Base-by-base conservation (phyloP, 345 rosid genomes). In the Conringia planisiliqua region DNA sequence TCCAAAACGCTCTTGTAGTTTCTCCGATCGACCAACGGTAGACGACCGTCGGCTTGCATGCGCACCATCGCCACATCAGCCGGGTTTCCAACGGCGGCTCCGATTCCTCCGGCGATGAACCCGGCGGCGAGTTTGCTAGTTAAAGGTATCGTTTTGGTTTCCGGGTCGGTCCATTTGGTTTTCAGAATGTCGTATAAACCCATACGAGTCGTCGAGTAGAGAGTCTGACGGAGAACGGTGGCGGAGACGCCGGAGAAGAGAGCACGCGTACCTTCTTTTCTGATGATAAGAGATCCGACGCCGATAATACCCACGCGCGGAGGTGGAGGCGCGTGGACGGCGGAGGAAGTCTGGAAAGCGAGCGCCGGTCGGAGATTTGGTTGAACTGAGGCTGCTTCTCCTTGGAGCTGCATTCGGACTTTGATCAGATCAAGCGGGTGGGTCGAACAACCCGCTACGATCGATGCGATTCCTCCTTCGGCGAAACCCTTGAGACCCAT, bases 31-130 rank as follows among this genome's bases (percentile, higher is more conserved):
- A 73, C 59, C 7, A 61, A 26, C 0, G 98, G 96, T 27, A 92
- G 87, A 14, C 96, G 87, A 0, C 96, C 98, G 60, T 92, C 98
- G 4, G 94, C 96, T 72, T 92, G 98, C 96, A 92, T 92, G 6
- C 98, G 82, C 32, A 92, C 98, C 96, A 90, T 90, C 0, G 96
- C 90, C n/a, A 92, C 91, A 44, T 92, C 98, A 0, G 98, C 96
- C 0, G 98, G 98, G 47, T 92, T 92, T 10, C 98, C 98, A 1
- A 90, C 91, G 3, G 90, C 86, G 0, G 96, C 96, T 2, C 98
- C 98, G 27, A 92, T 85, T 0, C 80, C 96, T 4, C 96, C 98
- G 33, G 97, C 96, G 27, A 87, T 81, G 11, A 86, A 79, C 0
- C 97, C 97, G 43, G 92, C 94, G 0, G 73, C 65, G 20, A 90